Conservation (phyloP, 768 basidiomycete genomes). For the Clitopilus passeckerianus region DNA sequence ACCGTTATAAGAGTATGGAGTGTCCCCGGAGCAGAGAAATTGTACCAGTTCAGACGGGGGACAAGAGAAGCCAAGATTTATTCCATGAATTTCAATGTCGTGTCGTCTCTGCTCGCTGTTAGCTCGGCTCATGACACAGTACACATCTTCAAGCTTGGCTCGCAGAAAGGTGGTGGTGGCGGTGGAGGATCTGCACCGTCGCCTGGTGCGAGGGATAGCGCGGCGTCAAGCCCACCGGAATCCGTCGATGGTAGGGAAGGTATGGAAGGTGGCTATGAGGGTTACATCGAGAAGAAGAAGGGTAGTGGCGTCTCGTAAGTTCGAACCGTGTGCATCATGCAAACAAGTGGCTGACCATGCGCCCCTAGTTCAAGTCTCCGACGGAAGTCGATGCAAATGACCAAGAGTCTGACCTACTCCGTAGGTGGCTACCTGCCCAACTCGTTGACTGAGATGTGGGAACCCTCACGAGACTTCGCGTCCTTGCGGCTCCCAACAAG, state of each 20-base stretch:
- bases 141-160: conserved; percentile 87
- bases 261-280: conserved; percentile 82
- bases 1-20: conserved; percentile 96
- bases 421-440: conserved; percentile 85
- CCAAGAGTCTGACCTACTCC: conserved; percentile 70
- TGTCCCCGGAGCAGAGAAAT: conserved; percentile 85
- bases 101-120: conserved; percentile 81
- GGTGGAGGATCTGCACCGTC: conserved; percentile 7
- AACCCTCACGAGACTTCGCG: conserved; percentile 92
- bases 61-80: conserved; percentile 84
- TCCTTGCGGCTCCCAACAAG: conserved; percentile 77
- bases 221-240: conserved; percentile 55
- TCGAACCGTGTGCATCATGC: background rate
- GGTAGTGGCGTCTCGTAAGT: conserved; percentile 54
- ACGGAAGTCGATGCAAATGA: conserved; percentile 68
- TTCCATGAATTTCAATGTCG: conserved; percentile 75
- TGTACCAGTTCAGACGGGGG: conserved; percentile 94
- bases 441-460: conserved; percentile 94
- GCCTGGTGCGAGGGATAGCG: conserved; percentile 10
- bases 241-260: conserved; percentile 61
- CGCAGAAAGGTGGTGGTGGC: conserved; percentile 5
- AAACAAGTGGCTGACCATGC: conserved; percentile 1
- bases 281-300: conserved; percentile 76
- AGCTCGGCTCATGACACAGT: conserved; percentile 93
- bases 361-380: conserved; percentile 47